A percentile compares a stretch with the other conserved stretches of the same genome.
Conservation (phyloP, 257 asterid genomes). For the Ilex aquifolium region DNA sequence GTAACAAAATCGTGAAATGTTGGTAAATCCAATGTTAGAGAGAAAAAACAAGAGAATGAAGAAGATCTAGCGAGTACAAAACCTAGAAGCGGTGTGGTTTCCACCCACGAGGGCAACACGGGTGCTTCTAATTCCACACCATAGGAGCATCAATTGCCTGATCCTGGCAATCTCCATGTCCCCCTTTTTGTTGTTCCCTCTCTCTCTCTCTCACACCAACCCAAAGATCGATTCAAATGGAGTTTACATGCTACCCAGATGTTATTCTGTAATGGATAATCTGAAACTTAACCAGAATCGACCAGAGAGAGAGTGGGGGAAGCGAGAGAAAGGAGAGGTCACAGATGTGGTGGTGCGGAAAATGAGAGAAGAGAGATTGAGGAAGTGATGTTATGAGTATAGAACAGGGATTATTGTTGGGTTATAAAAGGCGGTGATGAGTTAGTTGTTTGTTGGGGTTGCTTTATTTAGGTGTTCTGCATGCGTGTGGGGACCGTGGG, state of each 20-base stretch:
- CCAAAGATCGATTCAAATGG: conserved; percentile 1
- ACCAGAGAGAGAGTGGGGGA: background rate
- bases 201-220: conserved; percentile 3
- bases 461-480: no score
- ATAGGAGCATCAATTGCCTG: conserved; percentile 50
- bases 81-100: conserved; percentile 81
- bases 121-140: conserved; percentile 30
- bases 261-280: background rate
- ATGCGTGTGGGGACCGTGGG: no score
- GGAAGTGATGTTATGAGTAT: no score
- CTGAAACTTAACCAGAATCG: conserved; percentile 27
- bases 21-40: conserved; percentile 2
- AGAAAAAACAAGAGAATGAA: conserved; percentile 25
- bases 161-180: conserved; percentile 69
- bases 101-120: conserved; percentile 80
- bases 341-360: background rate
- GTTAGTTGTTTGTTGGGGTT: no score
- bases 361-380: conserved; percentile 2
- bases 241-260: conserved; percentile 16
- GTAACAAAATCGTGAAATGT: conserved; percentile 1
- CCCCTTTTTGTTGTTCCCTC: conserved; percentile 2
- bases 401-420: no score
- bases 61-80: conserved; percentile 60
- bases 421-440: no score
- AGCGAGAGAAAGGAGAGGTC: background rate